Evolutionary conservation across 345 rosid species (phyloP).

Genomic region (Camelina sativa): DNA sequence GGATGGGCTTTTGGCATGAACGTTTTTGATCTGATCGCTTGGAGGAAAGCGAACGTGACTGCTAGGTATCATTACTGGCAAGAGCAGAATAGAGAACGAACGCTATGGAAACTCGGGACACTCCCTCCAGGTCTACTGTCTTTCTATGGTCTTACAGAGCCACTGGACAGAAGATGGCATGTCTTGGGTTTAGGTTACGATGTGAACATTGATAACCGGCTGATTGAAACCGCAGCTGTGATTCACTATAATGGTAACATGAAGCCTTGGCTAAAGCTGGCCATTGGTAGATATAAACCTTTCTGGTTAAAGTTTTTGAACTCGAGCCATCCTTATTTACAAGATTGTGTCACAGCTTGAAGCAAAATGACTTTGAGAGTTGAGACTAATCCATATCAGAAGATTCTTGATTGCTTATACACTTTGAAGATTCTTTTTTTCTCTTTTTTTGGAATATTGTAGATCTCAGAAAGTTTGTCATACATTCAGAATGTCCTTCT

Average conservation of each 20-base stretch:
- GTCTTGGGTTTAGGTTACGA: conserved; percentile 95
- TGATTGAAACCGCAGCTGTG: conserved; percentile 95
- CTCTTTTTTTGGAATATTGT: conserved; percentile 22
- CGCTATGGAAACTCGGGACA: conserved; percentile 92
- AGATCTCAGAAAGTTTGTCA: conserved; percentile 35
- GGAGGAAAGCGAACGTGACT: conserved; percentile 96
- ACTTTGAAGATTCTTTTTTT: conserved; percentile 35
- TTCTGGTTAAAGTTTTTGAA: conserved; percentile 88
- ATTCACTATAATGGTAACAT: conserved; percentile 91
- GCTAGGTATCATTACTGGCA: conserved; percentile 85
- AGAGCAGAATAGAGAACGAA: conserved; percentile 71
- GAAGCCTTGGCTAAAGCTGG: conserved; percentile 98
- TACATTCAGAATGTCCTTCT: conserved; percentile 13
- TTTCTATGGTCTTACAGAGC: conserved; percentile 93
- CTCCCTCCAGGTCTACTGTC: conserved; percentile 93
- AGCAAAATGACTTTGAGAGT: conserved; percentile 39
- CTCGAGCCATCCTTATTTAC: conserved; percentile 72
- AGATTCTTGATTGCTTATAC: conserved; percentile 38
- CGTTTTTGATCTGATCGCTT: conserved; percentile 78
- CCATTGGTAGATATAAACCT: conserved; percentile 81
- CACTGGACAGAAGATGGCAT: conserved; percentile 98
- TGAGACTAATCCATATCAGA: conserved; percentile 34
- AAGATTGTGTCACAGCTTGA: conserved; percentile 70
- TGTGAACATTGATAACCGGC: conserved; percentile 79
- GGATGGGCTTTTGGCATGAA: conserved; percentile 99